phyloP scores from a whole-genome alignment of 225 moss, liverwort and hornwort genomes.

The Marchantia polymorpha region DNA sequence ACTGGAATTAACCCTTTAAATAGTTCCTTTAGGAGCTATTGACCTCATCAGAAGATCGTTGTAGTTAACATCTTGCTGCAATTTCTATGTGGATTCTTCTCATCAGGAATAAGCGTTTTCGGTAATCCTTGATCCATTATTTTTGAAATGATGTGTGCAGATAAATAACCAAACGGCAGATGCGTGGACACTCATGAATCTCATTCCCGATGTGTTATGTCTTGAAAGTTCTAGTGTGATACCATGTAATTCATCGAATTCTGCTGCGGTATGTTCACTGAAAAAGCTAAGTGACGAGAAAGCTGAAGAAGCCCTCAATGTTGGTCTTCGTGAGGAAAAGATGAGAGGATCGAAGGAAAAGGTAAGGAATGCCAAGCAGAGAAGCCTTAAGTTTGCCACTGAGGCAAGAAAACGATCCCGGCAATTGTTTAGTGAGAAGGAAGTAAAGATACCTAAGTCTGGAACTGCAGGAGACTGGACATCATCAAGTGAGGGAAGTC shows the following conservation, averaged over 20 bases:
- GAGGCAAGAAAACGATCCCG: background rate
- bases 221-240: conserved; percentile 1
- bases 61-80: too few species aligned
- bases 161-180: background rate
- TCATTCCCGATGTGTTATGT: background rate
- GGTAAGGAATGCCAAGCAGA: background rate
- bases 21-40: background rate
- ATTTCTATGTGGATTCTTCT: background rate
- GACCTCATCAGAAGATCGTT: background rate
- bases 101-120: background rate
- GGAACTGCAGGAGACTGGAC: background rate
- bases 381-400: background rate
- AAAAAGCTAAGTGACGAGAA: background rate
- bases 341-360: background rate
- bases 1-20: too few species aligned
- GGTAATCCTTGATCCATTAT: background rate
- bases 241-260: background rate
- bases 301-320: background rate
- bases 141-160: background rate
- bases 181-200: background rate
- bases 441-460: background rate
- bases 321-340: background rate
- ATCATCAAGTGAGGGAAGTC: background rate
- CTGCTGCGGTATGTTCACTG: background rate
- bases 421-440: background rate